phyloP scores from a whole-genome alignment of 2,329 filamentous ascomycete genomes.

The Colletotrichum sp. region DNA sequence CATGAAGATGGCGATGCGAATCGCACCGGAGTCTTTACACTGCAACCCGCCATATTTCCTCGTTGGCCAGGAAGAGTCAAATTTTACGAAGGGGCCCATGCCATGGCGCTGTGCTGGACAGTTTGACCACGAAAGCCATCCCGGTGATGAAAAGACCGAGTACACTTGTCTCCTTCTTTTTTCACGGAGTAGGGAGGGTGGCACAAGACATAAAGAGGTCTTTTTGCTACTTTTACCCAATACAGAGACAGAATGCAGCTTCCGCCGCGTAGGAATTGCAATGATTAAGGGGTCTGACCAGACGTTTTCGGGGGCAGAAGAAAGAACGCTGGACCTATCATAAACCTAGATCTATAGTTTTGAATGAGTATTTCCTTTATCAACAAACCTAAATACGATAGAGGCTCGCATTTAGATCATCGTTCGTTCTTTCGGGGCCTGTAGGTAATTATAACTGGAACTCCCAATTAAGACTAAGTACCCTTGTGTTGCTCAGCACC shows the following conservation, averaged over 20 bases:
- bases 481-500: not conserved
- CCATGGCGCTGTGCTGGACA: not conserved
- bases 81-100: not conserved
- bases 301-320: not conserved
- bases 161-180: not conserved
- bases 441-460: not conserved
- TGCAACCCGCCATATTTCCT: not conserved
- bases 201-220: not conserved
- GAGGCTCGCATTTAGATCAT: not conserved
- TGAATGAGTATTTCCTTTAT: too few species aligned
- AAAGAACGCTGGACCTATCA: not conserved
- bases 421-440: not conserved
- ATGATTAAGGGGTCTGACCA: not conserved
- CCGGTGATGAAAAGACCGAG: accelerated
- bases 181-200: not conserved
- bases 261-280: not conserved
- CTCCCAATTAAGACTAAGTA: not conserved
- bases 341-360: not conserved
- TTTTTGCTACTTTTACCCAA: not conserved
- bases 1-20: not conserved
- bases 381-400: too few species aligned
- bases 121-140: not conserved
- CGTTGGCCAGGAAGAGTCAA: not conserved
- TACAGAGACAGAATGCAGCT: not conserved
- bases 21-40: not conserved